Evolutionary conservation across 352 stramenopile species (phyloP).

Genomic region (Phytophthora foliorum): DNA sequence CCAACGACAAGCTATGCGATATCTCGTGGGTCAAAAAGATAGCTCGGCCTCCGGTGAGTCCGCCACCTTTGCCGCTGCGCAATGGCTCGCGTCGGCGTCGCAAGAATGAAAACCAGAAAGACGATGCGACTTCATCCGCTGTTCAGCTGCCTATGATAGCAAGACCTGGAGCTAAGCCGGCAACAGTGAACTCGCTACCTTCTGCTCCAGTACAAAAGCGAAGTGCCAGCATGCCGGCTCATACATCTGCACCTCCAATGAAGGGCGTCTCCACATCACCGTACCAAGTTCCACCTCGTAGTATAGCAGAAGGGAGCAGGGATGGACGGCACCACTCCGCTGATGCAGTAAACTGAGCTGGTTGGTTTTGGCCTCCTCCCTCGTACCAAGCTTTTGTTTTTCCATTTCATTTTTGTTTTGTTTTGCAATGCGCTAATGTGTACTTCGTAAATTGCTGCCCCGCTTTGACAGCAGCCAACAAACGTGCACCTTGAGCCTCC

Average conservation of each 20-base stretch:
- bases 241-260: slow-evolving; percentile 1
- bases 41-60: slow-evolving; percentile 16
- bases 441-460: not conserved
- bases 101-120: slow-evolving; percentile 35
- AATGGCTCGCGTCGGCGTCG: slow-evolving; percentile 20
- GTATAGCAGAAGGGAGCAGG: slow-evolving; percentile 10
- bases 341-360: slow-evolving; percentile 12
- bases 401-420: slow-evolving; percentile 4
- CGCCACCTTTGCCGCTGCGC: slow-evolving; percentile 4
- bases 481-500: slow-evolving; percentile 12
- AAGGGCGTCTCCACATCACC: slow-evolving; percentile 1
- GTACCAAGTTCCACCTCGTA: slow-evolving; percentile 7
- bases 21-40: slow-evolving; percentile 42
- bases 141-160: slow-evolving; percentile 27
- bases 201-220: slow-evolving; percentile 3
- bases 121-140: slow-evolving; percentile 12
- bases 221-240: slow-evolving; percentile 5
- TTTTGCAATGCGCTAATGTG: slow-evolving; percentile 8
- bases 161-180: slow-evolving; percentile 6
- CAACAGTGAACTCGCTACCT: not conserved
- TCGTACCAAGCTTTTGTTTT: not conserved
- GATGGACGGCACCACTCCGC: not conserved
- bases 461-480: not conserved
- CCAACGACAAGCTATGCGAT: slow-evolving; percentile 41
- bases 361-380: not conserved